A percentile compares a stretch with the other conserved stretches of the same genome.
phyloP scores from a whole-genome alignment of 1,284 basidiomycete species.

The Ustilago bromivora region DNA sequence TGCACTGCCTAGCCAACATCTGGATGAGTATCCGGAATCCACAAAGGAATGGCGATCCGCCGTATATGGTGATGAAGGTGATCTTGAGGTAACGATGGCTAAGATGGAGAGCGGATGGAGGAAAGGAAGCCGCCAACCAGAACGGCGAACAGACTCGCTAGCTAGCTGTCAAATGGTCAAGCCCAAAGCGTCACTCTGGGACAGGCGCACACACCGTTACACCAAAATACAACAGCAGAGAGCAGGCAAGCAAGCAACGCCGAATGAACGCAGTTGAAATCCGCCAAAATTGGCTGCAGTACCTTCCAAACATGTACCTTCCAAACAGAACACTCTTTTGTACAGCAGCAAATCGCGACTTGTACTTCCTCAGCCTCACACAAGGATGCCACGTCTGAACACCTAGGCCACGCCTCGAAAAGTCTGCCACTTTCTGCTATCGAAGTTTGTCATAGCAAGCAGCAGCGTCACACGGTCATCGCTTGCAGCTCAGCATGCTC shows the following conservation, averaged over 20 bases:
- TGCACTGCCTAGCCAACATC: constrained; percentile 11
- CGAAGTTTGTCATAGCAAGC: neutral
- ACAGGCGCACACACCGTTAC: neutral
- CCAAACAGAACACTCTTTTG: constrained; percentile 16
- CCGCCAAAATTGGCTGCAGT: constrained; percentile 1
- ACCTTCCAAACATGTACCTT: constrained; percentile 13
- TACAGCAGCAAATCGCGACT: neutral
- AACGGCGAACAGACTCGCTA: neutral
- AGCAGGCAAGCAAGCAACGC: neutral
- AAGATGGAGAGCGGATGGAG: constrained; percentile 11
- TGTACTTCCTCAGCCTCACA: neutral
- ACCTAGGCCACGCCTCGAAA: neutral
- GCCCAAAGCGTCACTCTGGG: constrained; percentile 6
- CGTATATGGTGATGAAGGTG: neutral
- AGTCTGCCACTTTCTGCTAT: neutral
- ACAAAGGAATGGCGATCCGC: neutral
- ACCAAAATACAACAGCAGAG: neutral
- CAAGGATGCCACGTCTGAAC: neutral
- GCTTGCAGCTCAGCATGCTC: neutral
- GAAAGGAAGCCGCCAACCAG: neutral
- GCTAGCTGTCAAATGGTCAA: constrained; percentile 1
- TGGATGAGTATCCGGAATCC: neutral
- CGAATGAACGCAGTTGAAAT: constrained; percentile 12
- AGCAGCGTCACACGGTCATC: neutral
- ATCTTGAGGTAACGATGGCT: constrained; percentile 16